Percentiles rank a stretch among this genome's conserved stretches.
Conservation (phyloP, 176 grass and related monocot genomes). For the Raddia distichophylla region DNA sequence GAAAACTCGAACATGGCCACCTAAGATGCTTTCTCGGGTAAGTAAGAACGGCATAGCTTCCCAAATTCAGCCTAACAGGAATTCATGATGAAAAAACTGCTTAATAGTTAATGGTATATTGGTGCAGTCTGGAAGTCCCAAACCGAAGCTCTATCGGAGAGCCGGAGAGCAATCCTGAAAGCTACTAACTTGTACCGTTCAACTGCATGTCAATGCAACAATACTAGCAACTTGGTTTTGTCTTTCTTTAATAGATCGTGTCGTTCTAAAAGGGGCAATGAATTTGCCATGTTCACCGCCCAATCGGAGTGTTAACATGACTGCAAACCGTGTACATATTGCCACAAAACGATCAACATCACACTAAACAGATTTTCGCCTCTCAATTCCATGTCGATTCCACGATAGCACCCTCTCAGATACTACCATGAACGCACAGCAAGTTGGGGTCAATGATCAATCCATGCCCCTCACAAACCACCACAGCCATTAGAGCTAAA, state of each 20-base stretch:
- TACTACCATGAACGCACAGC: background rate
- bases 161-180: background rate
- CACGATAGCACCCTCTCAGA: background rate
- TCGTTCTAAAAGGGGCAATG: background rate
- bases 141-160: background rate
- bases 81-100: background rate
- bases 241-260: background rate
- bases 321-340: background rate
- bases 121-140: background rate
- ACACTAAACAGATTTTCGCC: background rate
- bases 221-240: background rate
- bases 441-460: background rate
- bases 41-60: background rate
- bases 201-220: background rate
- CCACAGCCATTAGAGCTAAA: background rate
- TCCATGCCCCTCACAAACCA: background rate
- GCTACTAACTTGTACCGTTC: background rate
- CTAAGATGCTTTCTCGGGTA: background rate
- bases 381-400: background rate
- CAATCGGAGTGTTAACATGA: background rate
- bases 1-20: background rate
- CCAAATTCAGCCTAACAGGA: background rate
- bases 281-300: conserved; percentile 15
- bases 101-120: background rate
- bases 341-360: background rate